These are phyloP conservation scores for Podila epigama DNA, from an alignment of 192 early-diverging fungal genomes.

Conservation along the genomic window DNA sequence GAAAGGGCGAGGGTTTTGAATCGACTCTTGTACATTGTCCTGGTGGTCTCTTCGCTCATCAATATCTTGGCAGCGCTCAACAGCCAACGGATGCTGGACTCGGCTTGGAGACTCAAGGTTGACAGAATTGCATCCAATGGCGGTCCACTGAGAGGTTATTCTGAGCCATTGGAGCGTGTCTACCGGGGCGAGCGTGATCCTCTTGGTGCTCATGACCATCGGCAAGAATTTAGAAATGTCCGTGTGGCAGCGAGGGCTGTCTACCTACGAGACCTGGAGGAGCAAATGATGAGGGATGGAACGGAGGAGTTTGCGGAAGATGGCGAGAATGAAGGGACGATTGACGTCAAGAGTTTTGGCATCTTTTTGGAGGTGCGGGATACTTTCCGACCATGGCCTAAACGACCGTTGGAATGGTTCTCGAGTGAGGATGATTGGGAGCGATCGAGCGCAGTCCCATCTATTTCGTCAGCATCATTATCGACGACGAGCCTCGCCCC, in stretches of 20 bases:
- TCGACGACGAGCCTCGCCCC: not conserved
- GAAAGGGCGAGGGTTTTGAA: constrained; percentile 7
- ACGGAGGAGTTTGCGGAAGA: constrained; percentile 40
- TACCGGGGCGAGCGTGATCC: not conserved
- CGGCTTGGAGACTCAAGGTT: constrained; percentile 15
- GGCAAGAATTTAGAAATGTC: not conserved
- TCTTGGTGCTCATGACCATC: not conserved
- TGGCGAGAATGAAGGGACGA: constrained; percentile 27
- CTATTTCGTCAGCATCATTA: not conserved
- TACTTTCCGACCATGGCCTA: constrained; percentile 25
- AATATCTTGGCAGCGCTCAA: constrained; percentile 42
- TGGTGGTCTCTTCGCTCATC: constrained; percentile 36
- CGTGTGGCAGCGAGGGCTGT: constrained; percentile 51
- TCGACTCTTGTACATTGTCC: constrained; percentile 19
- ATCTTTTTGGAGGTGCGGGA: constrained; percentile 45
- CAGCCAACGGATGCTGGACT: constrained; percentile 28
- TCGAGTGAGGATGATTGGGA: not conserved
- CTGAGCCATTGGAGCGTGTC: constrained; percentile 11
- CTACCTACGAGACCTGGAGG: constrained; percentile 57
- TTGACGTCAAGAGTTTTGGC: constrained; percentile 34
- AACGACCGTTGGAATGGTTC: constrained; percentile 25
- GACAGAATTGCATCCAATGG: not conserved
- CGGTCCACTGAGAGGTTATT: constrained; percentile 12
- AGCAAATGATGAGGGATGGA: constrained; percentile 39
- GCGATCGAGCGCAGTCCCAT: not conserved